Evolutionary conservation across 2,329 filamentous ascomycete genomes (phyloP).

Genomic region (Colletotrichum scovillei): DNA sequence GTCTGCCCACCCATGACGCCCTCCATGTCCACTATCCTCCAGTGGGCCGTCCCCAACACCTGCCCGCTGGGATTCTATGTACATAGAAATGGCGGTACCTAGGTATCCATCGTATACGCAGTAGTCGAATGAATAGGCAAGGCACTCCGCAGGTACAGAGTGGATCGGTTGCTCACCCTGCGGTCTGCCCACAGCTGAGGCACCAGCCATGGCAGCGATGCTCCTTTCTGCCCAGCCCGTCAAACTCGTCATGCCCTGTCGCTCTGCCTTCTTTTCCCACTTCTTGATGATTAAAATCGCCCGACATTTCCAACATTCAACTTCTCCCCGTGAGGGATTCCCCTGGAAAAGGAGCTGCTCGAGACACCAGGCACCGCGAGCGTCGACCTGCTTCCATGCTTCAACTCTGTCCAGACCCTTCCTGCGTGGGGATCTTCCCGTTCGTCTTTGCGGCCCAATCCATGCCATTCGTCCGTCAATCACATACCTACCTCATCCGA

Average conservation of each 20-base stretch:
- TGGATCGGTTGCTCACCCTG: not conserved
- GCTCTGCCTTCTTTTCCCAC: not conserved
- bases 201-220: not conserved
- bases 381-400: not conserved
- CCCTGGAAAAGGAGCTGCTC: not conserved
- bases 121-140: too few species aligned
- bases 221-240: not conserved
- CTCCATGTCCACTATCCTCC: not conserved
- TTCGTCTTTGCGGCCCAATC: not conserved
- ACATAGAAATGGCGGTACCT: not conserved
- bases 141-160: too few species aligned
- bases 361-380: conserved; percentile 4
- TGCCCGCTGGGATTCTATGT: not conserved
- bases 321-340: not conserved
- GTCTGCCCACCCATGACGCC: not conserved
- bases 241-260: not conserved
- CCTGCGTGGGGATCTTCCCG: not conserved
- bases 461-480: not conserved
- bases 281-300: not conserved
- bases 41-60: not conserved
- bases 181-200: not conserved
- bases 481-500: not conserved
- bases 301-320: not conserved
- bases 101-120: too few species aligned
- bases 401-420: not conserved